A percentile compares a stretch with the other conserved stretches of the same genome.
Evolutionary conservation across 305 asterid genomes (phyloP).

Genomic region (Stenogyne calaminthoides): DNA sequence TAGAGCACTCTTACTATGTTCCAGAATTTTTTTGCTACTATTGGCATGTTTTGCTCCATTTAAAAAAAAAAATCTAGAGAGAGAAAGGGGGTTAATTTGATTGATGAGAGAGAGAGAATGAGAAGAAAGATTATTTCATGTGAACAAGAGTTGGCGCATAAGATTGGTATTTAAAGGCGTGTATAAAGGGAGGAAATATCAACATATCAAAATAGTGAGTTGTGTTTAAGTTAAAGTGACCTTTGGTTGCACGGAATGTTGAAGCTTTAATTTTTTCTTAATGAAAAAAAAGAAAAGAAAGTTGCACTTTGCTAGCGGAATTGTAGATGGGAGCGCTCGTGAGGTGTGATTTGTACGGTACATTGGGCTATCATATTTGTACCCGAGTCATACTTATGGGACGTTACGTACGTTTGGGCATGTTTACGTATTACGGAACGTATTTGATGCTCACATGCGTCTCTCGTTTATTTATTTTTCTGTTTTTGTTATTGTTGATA

Average conservation of each 20-base stretch:
- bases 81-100: background rate
- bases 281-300: background rate
- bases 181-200: background rate
- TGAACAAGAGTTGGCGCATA: slow-evolving; percentile 18
- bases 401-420: slow-evolving; percentile 27
- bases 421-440: slow-evolving; percentile 10
- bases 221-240: slow-evolving; percentile 31
- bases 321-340: slow-evolving; percentile 8
- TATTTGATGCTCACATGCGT: background rate
- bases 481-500: too few species aligned
- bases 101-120: slow-evolving; percentile 9
- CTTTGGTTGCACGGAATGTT: slow-evolving; percentile 26
- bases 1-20: slow-evolving; percentile 43
- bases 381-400: slow-evolving; percentile 7
- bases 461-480: background rate
- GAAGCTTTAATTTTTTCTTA: background rate
- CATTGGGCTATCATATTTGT: background rate
- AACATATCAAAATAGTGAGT: background rate
- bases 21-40: slow-evolving; percentile 52
- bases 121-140: slow-evolving; percentile 24
- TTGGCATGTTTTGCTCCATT: slow-evolving; percentile 59
- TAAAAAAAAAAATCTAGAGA: too few species aligned
- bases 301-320: background rate
- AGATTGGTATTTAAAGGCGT: slow-evolving; percentile 40
- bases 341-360: slow-evolving; percentile 20